A percentile compares a stretch with the other conserved stretches of the same genome.
These are phyloP conservation scores for Macroventuria anomochaeta DNA, from an alignment of 2,329 filamentous ascomycete genomes.

Conservation along the genomic window DNA sequence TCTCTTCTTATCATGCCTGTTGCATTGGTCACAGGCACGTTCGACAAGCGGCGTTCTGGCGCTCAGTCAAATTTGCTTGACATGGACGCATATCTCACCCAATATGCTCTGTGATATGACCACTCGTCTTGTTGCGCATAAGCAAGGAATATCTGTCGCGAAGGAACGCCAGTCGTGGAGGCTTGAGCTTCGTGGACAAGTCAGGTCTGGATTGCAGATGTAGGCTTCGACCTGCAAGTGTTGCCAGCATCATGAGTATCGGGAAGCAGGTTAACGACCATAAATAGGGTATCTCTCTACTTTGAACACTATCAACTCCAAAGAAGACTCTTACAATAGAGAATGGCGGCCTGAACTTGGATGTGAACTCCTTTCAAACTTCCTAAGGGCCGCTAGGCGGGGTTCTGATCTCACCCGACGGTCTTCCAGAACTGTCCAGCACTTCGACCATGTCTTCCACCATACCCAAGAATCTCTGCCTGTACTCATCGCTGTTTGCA, in stretches of 20 bases:
- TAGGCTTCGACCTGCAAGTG: not conserved
- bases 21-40: no score
- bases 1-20: no score
- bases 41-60: no score
- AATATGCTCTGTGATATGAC: no score
- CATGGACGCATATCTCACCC: no score
- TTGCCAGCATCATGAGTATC: not conserved
- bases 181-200: not conserved
- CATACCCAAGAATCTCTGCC: slow-evolving; percentile 63
- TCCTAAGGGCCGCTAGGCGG: slow-evolving; percentile 18
- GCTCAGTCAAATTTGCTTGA: no score
- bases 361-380: slow-evolving; percentile 1
- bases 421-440: slow-evolving; percentile 40
- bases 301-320: not conserved
- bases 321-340: not conserved
- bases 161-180: not conserved
- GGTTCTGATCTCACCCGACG: slow-evolving; percentile 39
- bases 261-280: not conserved
- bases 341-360: no score
- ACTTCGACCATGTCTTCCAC: slow-evolving; percentile 51
- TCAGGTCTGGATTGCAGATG: not conserved
- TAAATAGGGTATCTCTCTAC: slow-evolving; percentile 6
- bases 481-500: slow-evolving; percentile 71
- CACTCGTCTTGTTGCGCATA: no score
- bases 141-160: no score